Conservation (phyloP, 1,284 basidiomycete species). For the Tilletia indica region DNA sequence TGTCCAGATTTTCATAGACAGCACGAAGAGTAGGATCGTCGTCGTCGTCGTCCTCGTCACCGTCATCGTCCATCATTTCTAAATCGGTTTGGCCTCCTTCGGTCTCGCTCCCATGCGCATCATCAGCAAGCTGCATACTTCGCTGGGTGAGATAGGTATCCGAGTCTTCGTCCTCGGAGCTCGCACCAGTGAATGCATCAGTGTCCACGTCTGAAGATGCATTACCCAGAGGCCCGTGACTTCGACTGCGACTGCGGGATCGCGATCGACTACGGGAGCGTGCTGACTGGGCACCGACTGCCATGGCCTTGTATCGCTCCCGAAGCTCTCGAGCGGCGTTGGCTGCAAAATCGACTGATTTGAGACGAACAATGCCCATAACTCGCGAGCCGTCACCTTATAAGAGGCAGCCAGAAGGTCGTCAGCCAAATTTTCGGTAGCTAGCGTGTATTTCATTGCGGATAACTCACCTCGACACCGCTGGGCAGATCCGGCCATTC, state of each 20-base stretch:
- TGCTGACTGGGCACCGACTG: background rate
- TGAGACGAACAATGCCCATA: constrained; percentile 44
- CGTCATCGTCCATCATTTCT: constrained; percentile 26
- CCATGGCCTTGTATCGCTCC: background rate
- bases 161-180: background rate
- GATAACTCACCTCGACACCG: constrained; percentile 30
- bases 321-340: background rate
- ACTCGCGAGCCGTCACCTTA: constrained; percentile 38
- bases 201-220: background rate
- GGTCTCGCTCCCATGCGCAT: constrained; percentile 18
- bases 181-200: background rate
- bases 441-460: background rate
- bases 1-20: background rate
- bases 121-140: too few relatives aligned
- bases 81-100: constrained; percentile 29
- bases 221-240: background rate
- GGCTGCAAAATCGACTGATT: constrained; percentile 8
- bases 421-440: too few relatives aligned
- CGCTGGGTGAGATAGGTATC: too few relatives aligned
- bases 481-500: constrained; percentile 33
- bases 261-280: constrained; percentile 9
- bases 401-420: background rate
- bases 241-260: background rate
- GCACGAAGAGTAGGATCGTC: constrained; percentile 12
- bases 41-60: constrained; percentile 23